Evolutionary conservation across 192 early-diverging fungal species (phyloP).

Genomic region (Entomortierella parvispora): DNA sequence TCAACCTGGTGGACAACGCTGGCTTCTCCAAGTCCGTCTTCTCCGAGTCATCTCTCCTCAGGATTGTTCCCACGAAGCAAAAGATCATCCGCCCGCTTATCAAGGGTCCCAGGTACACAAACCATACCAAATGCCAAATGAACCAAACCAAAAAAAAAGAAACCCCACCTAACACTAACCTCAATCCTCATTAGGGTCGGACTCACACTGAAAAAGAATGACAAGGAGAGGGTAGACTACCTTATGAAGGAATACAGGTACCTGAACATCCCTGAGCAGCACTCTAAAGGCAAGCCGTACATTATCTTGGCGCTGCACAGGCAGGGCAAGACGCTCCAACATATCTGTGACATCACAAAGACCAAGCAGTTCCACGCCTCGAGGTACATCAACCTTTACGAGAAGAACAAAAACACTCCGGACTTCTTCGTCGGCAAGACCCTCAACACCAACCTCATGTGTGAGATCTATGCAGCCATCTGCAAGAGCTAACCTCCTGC

Average conservation of each 20-base stretch:
- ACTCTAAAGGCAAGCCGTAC: constrained; percentile 24
- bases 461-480: constrained; percentile 27
- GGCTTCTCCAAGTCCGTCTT: constrained; percentile 22
- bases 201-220: constrained; percentile 22
- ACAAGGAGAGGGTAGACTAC: constrained; percentile 17
- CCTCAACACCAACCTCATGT: constrained; percentile 29
- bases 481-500: constrained; percentile 14
- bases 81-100: constrained; percentile 19
- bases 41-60: constrained; percentile 23
- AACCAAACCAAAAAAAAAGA: constrained; percentile 5
- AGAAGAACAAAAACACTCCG: constrained; percentile 24
- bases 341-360: constrained; percentile 23
- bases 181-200: constrained; percentile 26
- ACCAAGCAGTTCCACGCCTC: constrained; percentile 25
- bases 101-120: constrained; percentile 15
- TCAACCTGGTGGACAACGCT: constrained; percentile 19
- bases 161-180: constrained; percentile 14
- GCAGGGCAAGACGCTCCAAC: constrained; percentile 24
- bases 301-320: constrained; percentile 23
- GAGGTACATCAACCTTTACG: constrained; percentile 20
- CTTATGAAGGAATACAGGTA: constrained; percentile 27
- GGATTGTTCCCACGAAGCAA: constrained; percentile 27
- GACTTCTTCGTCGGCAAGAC: constrained; percentile 26
- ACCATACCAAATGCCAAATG: background rate
- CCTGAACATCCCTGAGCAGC: constrained; percentile 27